Conservation (phyloP, 768 basidiomycete genomes). For the Trametes coccinea region DNA sequence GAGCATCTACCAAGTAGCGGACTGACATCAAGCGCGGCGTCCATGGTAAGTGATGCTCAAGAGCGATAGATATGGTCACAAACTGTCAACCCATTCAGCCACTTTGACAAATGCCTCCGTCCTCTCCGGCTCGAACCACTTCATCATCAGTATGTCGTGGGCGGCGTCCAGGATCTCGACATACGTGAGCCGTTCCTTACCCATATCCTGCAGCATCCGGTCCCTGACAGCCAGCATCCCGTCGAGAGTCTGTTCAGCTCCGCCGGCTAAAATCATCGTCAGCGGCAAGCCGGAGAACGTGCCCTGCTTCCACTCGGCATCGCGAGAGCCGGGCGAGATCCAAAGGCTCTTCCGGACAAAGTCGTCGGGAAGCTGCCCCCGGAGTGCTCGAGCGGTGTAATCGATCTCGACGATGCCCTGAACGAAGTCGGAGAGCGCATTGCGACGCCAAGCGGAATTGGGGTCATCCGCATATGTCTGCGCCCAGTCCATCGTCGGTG, state of each 20-base stretch:
- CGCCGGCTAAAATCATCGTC: constrained; percentile 31
- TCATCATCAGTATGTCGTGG: neutral
- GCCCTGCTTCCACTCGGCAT: neutral
- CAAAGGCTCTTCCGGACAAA: constrained; percentile 3
- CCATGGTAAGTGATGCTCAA: too few species aligned
- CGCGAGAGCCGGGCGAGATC: constrained; percentile 15
- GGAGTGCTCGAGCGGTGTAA: constrained; percentile 10
- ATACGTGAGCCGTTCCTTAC: constrained; percentile 3
- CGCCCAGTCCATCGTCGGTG: constrained; percentile 31
- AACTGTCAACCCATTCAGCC: neutral
- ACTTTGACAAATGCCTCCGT: neutral
- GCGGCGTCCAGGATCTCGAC: constrained; percentile 6
- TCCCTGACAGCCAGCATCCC: constrained; percentile 27
- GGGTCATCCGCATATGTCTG: constrained; percentile 10
- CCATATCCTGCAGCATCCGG: constrained; percentile 29
- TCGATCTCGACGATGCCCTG: neutral
- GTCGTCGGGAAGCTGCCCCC: constrained; percentile 1
- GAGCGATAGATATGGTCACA: neutral
- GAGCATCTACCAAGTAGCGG: too few species aligned
- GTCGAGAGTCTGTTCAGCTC: constrained; percentile 33
- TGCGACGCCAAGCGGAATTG: neutral
- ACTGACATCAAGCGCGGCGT: too few species aligned
- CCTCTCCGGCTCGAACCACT: constrained; percentile 15
- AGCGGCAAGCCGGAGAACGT: constrained; percentile 28
- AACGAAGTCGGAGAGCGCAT: constrained; percentile 6